Percentiles rank a stretch among this genome's conserved stretches.
phyloP scores from a whole-genome alignment of 1,284 basidiomycete species.

The Puccinia horiana region DNA sequence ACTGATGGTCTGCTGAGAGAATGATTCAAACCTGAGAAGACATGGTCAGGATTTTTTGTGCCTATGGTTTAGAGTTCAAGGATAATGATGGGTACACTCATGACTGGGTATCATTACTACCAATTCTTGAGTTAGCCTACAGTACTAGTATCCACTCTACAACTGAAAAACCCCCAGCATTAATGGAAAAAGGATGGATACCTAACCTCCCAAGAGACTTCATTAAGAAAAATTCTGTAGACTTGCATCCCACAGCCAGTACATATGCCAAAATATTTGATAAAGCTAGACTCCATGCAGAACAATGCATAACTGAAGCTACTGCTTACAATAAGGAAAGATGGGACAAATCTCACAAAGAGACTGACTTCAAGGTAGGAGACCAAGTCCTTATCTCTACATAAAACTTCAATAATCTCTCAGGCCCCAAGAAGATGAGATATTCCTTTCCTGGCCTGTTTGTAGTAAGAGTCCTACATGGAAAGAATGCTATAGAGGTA shows the following conservation, averaged over 20 bases:
- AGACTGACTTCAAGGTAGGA: conserved; percentile 5
- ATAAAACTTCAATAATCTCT: neutral
- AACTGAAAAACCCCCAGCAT: neutral
- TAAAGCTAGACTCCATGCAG: neutral
- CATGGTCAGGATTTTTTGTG: conserved; percentile 5
- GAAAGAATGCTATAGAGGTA: conserved; percentile 7
- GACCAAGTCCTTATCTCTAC: conserved; percentile 3
- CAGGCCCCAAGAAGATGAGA: neutral
- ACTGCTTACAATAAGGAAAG: neutral
- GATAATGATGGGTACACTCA: neutral
- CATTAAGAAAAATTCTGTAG: neutral
- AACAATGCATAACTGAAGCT: neutral
- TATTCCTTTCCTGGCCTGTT: neutral
- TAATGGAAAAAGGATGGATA: conserved; percentile 1
- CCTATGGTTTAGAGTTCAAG: neutral
- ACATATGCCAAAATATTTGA: neutral
- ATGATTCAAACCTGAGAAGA: conserved; percentile 18
- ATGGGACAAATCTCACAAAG: conserved; percentile 9
- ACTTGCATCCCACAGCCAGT: neutral
- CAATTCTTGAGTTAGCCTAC: neutral
- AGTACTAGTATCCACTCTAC: neutral
- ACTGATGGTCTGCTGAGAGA: conserved; percentile 5
- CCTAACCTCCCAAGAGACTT: neutral
- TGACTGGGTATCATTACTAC: neutral
- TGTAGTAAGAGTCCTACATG: neutral